Evolutionary conservation across 1,139 yeast genomes (phyloP), one percentile per base, ranked within the genome.

Genomic region (Nakaseomyces delphensis): DNA sequence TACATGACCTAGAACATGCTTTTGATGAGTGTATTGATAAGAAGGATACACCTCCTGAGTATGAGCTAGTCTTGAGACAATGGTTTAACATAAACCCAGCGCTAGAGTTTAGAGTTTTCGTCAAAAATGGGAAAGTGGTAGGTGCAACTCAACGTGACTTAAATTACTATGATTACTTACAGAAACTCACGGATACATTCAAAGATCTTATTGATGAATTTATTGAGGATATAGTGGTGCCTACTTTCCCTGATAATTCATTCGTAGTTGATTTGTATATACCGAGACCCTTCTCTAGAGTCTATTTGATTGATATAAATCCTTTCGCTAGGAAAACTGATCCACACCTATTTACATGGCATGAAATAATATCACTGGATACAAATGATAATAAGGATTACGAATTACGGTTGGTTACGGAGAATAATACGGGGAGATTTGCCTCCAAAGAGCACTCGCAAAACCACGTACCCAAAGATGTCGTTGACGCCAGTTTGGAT

Each of bases 391-490:
- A 62, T 2, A 55, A 60, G 39, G 65, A 58, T 4, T 70, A 69
- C 27, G 79, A 77, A 39, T 59, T 89, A n/a, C 67, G 97, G 36
- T 62, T 89, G 10, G 79, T 91, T 10, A 71, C 78, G 2, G 74
- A 76, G 51, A 76, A 77, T 35, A 78, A 82, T 45, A 70, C 83
- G 21, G 82, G 84, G 0, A 69, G 91, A 25, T 85, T 87, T 65
- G 81, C 85, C 0, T 66, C 78, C 1, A 83, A 82, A 51, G 95
- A 86, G 43, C 91, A 84, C 57, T 77, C 94, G 3, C 95, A 89
- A 56, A 86, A 82, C 57, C 89, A 83, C 55, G 96, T 91, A 2
- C 98, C 99, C 0, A 69, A 76, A 42, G 99, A 91, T 54, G 77
- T 93, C 24, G 81, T 91, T 4, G 93, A 86, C 59, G 96, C 96